Percentiles rank a stretch among this genome's conserved stretches.
phyloP scores from a whole-genome alignment of 1,139 yeast genomes.

The Blastobotrys indianensis region DNA sequence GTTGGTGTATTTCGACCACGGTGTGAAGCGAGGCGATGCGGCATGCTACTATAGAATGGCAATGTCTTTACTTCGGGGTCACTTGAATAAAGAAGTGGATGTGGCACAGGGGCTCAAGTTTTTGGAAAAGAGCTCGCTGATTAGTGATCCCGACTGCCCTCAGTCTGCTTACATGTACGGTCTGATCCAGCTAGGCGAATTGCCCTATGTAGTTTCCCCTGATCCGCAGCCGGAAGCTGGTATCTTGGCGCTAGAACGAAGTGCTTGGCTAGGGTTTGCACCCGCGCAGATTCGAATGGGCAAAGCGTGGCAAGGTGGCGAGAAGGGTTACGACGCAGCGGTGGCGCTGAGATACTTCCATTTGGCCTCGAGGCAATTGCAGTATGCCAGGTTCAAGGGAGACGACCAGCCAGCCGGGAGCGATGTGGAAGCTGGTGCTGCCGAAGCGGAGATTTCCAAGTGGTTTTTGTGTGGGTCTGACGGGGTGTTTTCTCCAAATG shows the following conservation, averaged over 20 bases:
- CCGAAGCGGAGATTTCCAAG: conserved; percentile 37
- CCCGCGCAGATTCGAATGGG: conserved; percentile 40
- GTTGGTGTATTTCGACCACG: conserved; percentile 31
- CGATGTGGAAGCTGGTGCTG: conserved; percentile 27
- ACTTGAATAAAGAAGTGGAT: conserved; percentile 27
- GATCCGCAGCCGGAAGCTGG: conserved; percentile 22
- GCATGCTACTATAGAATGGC: conserved; percentile 36
- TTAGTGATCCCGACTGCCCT: conserved; percentile 36
- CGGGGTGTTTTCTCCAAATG: conserved; percentile 30
- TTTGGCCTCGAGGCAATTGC: conserved; percentile 36
- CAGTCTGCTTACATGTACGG: conserved; percentile 36
- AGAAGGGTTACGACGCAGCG: conserved; percentile 34
- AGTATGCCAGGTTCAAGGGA: conserved; percentile 24
- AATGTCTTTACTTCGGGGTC: conserved; percentile 35
- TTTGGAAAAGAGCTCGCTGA: conserved; percentile 28
- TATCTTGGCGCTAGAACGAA: conserved; percentile 31
- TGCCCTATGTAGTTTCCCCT: conserved; percentile 20
- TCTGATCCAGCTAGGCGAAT: conserved; percentile 33
- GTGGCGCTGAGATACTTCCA: conserved; percentile 37
- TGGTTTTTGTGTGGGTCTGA: conserved; percentile 39
- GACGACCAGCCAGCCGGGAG: conserved; percentile 12
- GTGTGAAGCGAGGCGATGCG: conserved; percentile 31
- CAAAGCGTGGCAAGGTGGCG: conserved; percentile 36
- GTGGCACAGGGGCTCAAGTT: conserved; percentile 26
- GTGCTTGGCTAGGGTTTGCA: conserved; percentile 36